Conservation (phyloP, 768 basidiomycete genomes). For the Agaricus sinodeliciosus region DNA sequence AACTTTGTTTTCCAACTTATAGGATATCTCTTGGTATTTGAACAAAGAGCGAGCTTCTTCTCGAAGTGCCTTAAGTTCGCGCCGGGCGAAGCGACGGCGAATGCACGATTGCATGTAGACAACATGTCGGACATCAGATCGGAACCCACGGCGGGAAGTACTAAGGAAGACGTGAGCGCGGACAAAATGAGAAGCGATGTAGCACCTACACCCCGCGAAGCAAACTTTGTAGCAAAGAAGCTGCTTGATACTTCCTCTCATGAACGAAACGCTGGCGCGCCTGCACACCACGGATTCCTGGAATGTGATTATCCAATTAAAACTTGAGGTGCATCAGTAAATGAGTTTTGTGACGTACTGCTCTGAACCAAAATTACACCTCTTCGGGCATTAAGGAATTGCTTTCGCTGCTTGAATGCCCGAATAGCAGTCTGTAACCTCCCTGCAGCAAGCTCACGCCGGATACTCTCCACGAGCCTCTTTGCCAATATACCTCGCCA, state of each 20-base stretch:
- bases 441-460: conserved; percentile 68
- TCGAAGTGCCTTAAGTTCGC: conserved; percentile 76
- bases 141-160: conserved; percentile 45
- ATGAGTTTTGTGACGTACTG: conserved; percentile 46
- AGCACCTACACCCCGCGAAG: conserved; percentile 80
- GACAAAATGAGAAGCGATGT: not conserved
- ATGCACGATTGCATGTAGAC: conserved; percentile 88
- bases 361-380: conserved; percentile 75
- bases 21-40: conserved; percentile 98
- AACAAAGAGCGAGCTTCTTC: conserved; percentile 94
- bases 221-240: conserved; percentile 71
- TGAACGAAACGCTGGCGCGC: conserved; percentile 56
- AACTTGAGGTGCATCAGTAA: not conserved
- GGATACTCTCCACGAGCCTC: conserved; percentile 60
- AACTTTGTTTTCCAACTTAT: conserved; percentile 97
- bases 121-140: conserved; percentile 60
- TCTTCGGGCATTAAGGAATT: conserved; percentile 55
- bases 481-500: conserved; percentile 86
- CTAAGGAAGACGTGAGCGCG: conserved; percentile 28
- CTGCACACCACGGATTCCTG: conserved; percentile 72
- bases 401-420: conserved; percentile 65
- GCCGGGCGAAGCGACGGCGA: conserved; percentile 81
- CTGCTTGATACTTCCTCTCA: conserved; percentile 51
- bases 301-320: conserved; percentile 1
- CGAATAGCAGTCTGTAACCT: conserved; percentile 71